Evolutionary conservation across 305 asterid genomes (phyloP).

Genomic region (Rubia peregrina): DNA sequence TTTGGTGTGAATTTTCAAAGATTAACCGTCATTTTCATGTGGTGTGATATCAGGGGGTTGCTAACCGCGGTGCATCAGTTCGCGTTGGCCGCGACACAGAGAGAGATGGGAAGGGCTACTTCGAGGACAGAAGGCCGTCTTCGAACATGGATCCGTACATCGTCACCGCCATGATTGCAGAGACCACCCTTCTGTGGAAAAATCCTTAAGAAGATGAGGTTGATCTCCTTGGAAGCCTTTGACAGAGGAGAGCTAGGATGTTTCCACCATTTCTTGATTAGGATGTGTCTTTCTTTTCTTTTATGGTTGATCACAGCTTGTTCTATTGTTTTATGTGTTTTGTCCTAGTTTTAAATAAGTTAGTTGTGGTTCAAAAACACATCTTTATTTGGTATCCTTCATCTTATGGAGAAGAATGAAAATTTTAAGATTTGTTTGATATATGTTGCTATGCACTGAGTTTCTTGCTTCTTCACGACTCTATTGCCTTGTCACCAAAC

Average conservation of each 20-base stretch:
- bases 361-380: not conserved
- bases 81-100: slow-evolving; percentile 87
- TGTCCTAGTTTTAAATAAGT: not conserved
- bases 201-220: slow-evolving; percentile 13
- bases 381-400: not conserved
- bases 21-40: not conserved
- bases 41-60: slow-evolving; percentile 52
- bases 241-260: slow-evolving; percentile 8
- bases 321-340: slow-evolving; percentile 3
- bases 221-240: slow-evolving; percentile 16
- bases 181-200: slow-evolving; percentile 62
- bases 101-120: slow-evolving; percentile 89
- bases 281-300: not conserved
- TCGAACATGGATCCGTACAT: slow-evolving; percentile 86
- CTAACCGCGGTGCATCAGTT: slow-evolving; percentile 81
- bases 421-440: not conserved
- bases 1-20: not conserved
- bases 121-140: slow-evolving; percentile 89
- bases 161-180: slow-evolving; percentile 82
- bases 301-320: slow-evolving; percentile 8
- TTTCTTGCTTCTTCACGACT: no score
- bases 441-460: not conserved
- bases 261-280: not conserved
- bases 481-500: no score
- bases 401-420: not conserved